Percentiles rank a stretch among this genome's conserved stretches.
Evolutionary conservation across 106 monocot species (phyloP).

Genomic region (Allium cepa): DNA sequence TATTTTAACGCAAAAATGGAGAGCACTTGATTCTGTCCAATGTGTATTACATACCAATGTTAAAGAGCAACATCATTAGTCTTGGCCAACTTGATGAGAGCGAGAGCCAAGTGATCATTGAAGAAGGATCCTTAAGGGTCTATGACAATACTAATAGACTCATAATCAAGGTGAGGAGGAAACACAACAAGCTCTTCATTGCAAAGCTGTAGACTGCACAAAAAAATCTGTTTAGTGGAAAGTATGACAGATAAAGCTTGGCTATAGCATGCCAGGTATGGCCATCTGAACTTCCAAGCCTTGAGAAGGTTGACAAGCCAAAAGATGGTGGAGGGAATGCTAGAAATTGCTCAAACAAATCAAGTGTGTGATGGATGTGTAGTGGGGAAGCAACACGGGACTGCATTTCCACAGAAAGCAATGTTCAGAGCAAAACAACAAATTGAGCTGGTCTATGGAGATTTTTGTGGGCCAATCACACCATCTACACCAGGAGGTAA

Average conservation of each 20-base stretch:
- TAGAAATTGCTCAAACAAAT: not conserved
- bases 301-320: not conserved
- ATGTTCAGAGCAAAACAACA: not conserved
- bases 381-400: not conserved
- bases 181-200: conserved; percentile 1
- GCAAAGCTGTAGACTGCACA: not conserved
- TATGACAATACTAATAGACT: not conserved
- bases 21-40: not conserved
- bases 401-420: not conserved
- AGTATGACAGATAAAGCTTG: not conserved
- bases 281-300: not conserved
- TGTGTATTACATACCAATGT: conserved; percentile 5
- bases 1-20: not conserved
- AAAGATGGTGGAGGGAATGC: not conserved
- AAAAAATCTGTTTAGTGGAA: not conserved
- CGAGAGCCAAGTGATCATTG: not conserved
- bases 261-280: too few species aligned
- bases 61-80: not conserved
- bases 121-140: not conserved
- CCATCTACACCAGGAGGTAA: conserved; percentile 6
- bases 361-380: conserved; percentile 1
- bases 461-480: conserved; percentile 14
- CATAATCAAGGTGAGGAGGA: not conserved
- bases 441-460: conserved; percentile 7
- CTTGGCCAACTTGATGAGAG: conserved; percentile 6